These are phyloP conservation scores for Podaxis rugospora DNA, from an alignment of 768 basidiomycete species.

Conservation along the genomic window DNA sequence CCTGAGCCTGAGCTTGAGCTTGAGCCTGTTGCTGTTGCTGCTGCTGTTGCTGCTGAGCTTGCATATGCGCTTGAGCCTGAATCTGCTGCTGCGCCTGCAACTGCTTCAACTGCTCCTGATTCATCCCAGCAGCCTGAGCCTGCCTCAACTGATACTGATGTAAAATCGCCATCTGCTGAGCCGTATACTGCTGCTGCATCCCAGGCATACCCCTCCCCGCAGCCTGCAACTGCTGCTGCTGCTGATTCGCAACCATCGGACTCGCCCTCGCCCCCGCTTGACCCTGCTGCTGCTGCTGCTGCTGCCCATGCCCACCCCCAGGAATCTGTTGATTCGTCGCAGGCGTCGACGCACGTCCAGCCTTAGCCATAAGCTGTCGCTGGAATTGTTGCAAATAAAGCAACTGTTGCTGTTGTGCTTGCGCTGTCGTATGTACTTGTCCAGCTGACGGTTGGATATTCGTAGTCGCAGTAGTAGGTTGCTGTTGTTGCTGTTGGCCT, in stretches of 20 bases:
- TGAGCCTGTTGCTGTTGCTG: constrained; percentile 4
- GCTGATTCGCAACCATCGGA: constrained; percentile 4
- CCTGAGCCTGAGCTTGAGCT: background rate
- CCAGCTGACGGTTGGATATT: constrained; percentile 15
- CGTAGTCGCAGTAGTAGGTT: constrained; percentile 24
- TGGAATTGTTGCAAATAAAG: constrained; percentile 15
- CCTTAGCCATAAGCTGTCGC: background rate
- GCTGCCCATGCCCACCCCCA: background rate
- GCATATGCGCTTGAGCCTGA: background rate
- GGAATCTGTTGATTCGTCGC: background rate
- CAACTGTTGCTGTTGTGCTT: constrained; percentile 12
- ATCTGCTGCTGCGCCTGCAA: background rate
- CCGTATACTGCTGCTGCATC: background rate
- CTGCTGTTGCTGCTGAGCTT: background rate
- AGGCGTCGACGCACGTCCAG: background rate
- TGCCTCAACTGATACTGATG: background rate
- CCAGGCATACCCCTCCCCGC: background rate
- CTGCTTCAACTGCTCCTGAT: constrained; percentile 1
- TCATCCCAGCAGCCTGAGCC: background rate
- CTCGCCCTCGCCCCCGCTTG: background rate
- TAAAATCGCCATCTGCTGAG: background rate
- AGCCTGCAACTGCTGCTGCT: background rate
- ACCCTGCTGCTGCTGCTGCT: background rate
- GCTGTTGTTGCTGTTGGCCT: constrained; percentile 15
- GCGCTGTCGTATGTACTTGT: constrained; percentile 10